Evolutionary conservation across 768 basidiomycete genomes (phyloP), one percentile per base, ranked within the genome.

Genomic region (Mycena belliarum): DNA sequence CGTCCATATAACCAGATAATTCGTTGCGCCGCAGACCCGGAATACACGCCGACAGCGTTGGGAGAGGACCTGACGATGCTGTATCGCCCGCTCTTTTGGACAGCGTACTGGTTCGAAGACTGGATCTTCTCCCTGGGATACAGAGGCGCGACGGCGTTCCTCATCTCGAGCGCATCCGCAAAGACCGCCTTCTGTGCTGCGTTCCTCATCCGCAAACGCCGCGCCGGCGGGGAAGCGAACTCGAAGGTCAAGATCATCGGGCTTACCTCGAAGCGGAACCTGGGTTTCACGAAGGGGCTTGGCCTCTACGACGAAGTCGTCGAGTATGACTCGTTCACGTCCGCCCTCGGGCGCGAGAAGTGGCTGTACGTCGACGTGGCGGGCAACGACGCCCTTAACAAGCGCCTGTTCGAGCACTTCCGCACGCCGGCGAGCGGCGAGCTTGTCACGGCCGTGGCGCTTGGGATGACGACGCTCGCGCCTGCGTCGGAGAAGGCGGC

Each of bases 81-180:
- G 16, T 89, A 86, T 61, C 79, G 86, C 0, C 86, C 88, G 0
- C 74, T 89, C 16, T 89, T 88, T 69, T 89, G 87, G 87, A 88
- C 87, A 0, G 79, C 88, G 1, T 89, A 81, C 61, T 89, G 87
- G 87, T 86, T 79, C 60, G 85, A 89, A 67, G 88, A 89, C 65
- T 89, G 85, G 85, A 66, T 89, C 7, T 71, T 79, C 54, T 71
- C 76, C 6, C 75, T 79, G 3, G 63, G 67, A 23, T 88, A 87
- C 66, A 76, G 79, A 10, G 79, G 74, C 1, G 78, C 78, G 5
- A 73, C 73, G 3, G 65, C 67, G 26, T 72, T 89, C 56, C 73
- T 89, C 45, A 79, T 89, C 37, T 87, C 87, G 2, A 87, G 86
- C 40, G 88, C 87, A 0, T 89, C 87, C 3, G 80, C 87, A 25